Evolutionary conservation across 2,329 filamentous ascomycete genomes (phyloP), one percentile per base, ranked within the genome.

Genomic region (Cercospora berteroae): DNA sequence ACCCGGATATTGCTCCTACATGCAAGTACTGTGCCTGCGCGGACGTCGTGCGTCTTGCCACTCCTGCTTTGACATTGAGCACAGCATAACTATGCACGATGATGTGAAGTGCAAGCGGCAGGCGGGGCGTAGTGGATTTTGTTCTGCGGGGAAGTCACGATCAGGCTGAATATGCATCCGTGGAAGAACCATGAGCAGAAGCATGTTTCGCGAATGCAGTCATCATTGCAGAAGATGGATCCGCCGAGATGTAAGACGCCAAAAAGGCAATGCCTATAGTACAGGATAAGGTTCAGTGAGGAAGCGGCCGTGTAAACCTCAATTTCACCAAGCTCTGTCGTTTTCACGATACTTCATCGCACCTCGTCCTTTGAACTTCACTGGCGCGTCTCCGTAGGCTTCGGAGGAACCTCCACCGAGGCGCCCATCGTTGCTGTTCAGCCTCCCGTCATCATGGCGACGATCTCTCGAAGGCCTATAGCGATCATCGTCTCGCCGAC

Each of bases 321-420:
- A 33, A 31, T 10, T 2, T 62, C 42, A 65, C 69, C 65, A 74
- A 25, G 70, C 55, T 62, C 70, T 60, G 16, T 69, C 71, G 18
- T 74, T 72, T 64, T 79, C 77, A 29, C 78, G 72, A 69, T 74
- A 79, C 59, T 78, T 79, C 79, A 81, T 81, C 36, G 75, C 74
- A 18, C 79, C 79, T 52, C 79, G 66, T n/a, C 79, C 79, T 65
- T 80, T 80, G 72, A 79, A 80, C 68, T 79, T 78, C 29, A 80
- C 75, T 4, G 75, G 74, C 52, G 74, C 71, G 13, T 74, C 78
- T n/a, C 74, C 67, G 16, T 75, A 74, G 48, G 72, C 70, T 20
- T 70, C 71, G 10, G 63, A 67, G 29, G 64, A 64, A 20, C 64
- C 73, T 18, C 70, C 69, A 13, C 70, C 72, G 10, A 72, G 66